Evolutionary conservation across 2,329 filamentous ascomycete species (phyloP).

Genomic region (Colletotrichum simmondsii): DNA sequence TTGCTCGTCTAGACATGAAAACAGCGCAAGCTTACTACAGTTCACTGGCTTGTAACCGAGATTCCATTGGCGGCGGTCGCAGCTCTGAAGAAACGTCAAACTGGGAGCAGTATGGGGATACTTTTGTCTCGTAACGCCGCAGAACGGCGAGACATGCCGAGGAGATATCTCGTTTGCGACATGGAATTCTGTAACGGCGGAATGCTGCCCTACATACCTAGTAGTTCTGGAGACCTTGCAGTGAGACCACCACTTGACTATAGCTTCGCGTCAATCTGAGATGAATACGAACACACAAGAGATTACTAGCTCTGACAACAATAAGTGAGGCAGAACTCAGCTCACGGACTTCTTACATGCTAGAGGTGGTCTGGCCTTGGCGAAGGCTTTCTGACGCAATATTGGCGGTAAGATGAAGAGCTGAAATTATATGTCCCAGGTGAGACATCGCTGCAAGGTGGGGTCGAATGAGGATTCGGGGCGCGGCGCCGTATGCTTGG

Average conservation of each 20-base stretch:
- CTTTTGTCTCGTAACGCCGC: not conserved
- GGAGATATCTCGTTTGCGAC: not conserved
- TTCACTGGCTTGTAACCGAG: not conserved
- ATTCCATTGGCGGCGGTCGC: not conserved
- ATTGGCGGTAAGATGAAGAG: not conserved
- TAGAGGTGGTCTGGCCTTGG: not conserved
- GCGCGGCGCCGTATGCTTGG: constrained; percentile 17
- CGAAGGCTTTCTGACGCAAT: not conserved
- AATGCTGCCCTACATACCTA: not conserved
- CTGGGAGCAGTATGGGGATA: not conserved
- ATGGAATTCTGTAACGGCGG: not conserved
- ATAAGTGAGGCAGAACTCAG: not conserved
- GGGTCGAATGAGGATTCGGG: constrained; percentile 14
- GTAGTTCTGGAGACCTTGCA: too few relatives aligned
- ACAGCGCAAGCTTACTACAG: not conserved
- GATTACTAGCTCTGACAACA: not conserved
- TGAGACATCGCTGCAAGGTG: not conserved
- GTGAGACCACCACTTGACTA: not conserved
- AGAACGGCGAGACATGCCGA: not conserved
- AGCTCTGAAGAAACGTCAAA: not conserved
- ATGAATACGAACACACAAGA: not conserved
- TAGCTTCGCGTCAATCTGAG: not conserved
- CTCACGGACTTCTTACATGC: not conserved
- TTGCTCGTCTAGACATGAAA: not conserved
- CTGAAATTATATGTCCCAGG: not conserved